A percentile compares a stretch with the other conserved stretches of the same genome.
phyloP scores from a whole-genome alignment of 345 rosid genomes.

The rapeseed (Brassica napus) region DNA sequence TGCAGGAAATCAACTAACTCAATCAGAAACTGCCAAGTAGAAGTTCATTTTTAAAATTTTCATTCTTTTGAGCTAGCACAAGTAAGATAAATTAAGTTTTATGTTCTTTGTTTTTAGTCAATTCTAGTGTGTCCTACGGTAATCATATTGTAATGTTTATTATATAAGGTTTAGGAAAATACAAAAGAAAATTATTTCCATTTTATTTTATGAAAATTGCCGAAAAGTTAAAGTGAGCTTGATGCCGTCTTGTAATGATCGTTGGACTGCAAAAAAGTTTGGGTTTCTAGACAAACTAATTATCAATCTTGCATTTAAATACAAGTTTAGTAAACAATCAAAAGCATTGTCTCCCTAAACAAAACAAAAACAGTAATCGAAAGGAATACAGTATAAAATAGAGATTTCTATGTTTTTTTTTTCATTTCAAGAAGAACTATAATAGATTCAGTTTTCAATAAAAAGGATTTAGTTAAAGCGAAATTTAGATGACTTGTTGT shows the following conservation, averaged over 20 bases:
- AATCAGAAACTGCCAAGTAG: constrained; percentile 50
- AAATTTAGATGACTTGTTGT: constrained; percentile 7
- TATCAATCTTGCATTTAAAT: background rate
- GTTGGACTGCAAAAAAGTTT: constrained; percentile 14
- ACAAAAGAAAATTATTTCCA: background rate
- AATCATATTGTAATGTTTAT: constrained; percentile 35
- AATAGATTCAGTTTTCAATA: background rate
- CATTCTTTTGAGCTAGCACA: constrained; percentile 50
- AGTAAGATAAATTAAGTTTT: constrained; percentile 31
- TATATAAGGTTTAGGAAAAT: constrained; percentile 15
- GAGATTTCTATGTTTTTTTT: background rate
- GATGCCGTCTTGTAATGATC: constrained; percentile 32
- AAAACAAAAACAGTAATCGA: background rate
- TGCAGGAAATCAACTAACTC: constrained; percentile 49
- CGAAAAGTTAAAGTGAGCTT: constrained; percentile 19
- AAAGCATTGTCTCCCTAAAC: background rate
- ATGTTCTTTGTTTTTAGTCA: constrained; percentile 4
- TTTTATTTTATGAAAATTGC: constrained; percentile 19
- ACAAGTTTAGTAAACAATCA: background rate
- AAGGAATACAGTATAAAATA: background rate
- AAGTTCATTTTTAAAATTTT: constrained; percentile 43
- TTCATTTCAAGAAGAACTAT: background rate
- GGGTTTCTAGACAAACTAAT: constrained; percentile 24
- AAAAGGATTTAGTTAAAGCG: background rate
- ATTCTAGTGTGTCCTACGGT: constrained; percentile 6